Conservation (phyloP, 345 rosid species). For the Eucalyptus cladocalyx region DNA sequence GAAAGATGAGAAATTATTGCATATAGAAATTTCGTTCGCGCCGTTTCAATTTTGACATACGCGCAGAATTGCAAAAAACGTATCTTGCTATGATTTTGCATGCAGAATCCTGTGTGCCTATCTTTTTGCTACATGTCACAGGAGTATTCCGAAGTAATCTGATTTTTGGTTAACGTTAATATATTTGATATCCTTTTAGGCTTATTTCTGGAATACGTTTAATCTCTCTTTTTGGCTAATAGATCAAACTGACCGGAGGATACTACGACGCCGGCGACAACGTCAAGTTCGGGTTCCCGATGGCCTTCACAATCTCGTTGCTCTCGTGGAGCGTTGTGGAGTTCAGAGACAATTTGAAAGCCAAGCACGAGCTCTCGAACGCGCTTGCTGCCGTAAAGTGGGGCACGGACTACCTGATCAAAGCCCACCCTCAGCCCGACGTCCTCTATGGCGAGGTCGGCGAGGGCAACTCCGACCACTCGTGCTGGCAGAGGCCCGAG, state of each 20-base stretch:
- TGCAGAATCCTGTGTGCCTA: not conserved
- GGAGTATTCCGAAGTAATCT: not conserved
- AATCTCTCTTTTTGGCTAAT: not conserved
- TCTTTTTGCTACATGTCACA: not conserved
- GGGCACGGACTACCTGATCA: conserved; percentile 66
- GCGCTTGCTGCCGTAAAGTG: conserved; percentile 40
- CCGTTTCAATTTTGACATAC: not conserved
- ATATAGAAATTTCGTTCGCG: not conserved
- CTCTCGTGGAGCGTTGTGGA: conserved; percentile 64
- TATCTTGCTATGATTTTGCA: not conserved
- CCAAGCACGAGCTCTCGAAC: conserved; percentile 16
- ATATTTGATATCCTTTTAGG: not conserved
- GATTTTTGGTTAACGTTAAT: not conserved
- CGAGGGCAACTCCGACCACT: conserved; percentile 41
- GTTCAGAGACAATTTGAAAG: conserved; percentile 19
- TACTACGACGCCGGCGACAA: conserved; percentile 76
- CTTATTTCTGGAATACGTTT: not conserved
- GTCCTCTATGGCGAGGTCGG: conserved; percentile 55
- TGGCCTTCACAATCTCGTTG: conserved; percentile 67
- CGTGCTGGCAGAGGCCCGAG: conserved; percentile 68
- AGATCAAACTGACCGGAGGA: conserved; percentile 66
- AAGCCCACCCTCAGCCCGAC: conserved; percentile 41
- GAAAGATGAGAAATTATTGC: not conserved
- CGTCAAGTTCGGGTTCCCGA: conserved; percentile 63
- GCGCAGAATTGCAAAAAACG: not conserved